phyloP scores from a whole-genome alignment of 305 asterid genomes.

The Fraxinus greggii region DNA sequence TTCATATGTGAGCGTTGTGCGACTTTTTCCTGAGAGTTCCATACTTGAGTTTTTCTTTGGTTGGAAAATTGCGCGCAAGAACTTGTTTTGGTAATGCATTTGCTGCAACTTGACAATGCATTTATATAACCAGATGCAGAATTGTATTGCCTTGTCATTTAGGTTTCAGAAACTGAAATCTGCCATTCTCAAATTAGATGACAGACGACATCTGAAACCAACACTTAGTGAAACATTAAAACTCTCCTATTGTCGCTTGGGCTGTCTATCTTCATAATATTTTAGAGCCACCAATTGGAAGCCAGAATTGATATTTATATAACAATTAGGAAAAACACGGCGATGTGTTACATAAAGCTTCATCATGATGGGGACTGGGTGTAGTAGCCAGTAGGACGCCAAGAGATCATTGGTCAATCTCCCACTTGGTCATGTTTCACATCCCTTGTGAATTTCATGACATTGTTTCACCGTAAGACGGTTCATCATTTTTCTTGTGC shows the following conservation, averaged over 20 bases:
- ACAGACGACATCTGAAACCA: background rate
- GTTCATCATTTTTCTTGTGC: background rate
- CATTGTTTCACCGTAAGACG: background rate
- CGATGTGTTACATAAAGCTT: background rate
- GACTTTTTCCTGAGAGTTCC: background rate
- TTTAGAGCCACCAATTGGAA: background rate
- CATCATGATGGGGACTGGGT: background rate
- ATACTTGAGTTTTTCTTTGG: background rate
- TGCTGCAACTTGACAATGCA: background rate
- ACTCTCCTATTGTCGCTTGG: background rate
- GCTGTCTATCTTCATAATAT: background rate
- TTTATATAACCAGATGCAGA: background rate
- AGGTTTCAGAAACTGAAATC: background rate
- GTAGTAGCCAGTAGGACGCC: background rate
- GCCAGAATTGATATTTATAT: background rate
- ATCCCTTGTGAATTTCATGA: background rate
- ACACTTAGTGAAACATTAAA: background rate
- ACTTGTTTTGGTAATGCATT: background rate
- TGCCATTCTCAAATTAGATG: background rate
- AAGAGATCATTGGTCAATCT: background rate
- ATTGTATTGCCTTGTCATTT: background rate
- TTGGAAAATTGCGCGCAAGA: background rate
- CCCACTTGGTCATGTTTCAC: background rate
- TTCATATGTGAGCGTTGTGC: background rate
- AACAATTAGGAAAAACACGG: background rate